These are phyloP conservation scores for Salix viminalis DNA, from an alignment of 345 rosid genomes.

Conservation along the genomic window DNA sequence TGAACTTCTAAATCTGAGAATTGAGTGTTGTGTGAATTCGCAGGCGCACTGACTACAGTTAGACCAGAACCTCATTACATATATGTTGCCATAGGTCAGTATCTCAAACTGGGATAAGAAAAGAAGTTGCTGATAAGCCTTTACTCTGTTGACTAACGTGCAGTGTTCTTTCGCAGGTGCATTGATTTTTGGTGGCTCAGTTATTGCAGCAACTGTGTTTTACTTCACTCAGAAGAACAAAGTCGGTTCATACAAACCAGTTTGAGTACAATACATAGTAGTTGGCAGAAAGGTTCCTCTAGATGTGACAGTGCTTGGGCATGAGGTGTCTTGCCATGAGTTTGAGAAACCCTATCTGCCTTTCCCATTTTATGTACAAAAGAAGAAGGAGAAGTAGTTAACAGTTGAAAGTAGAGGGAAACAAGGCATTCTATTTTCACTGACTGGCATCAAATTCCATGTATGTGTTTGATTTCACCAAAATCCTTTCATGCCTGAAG, in stretches of 20 bases:
- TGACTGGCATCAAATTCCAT: no score
- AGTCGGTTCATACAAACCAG: constrained; percentile 14
- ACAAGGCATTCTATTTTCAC: neutral
- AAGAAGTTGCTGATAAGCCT: neutral
- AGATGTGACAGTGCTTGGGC: no score
- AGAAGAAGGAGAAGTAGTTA: no score
- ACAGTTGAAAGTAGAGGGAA: neutral
- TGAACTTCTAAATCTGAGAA: no score
- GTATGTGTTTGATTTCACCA: neutral
- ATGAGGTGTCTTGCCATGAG: no score
- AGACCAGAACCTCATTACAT: constrained; percentile 2
- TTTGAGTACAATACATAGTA: neutral
- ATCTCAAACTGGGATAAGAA: neutral
- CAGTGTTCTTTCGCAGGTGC: constrained; percentile 10
- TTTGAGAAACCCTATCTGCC: no score
- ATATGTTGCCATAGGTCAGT: constrained; percentile 9
- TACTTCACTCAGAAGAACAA: constrained; percentile 9
- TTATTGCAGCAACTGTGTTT: constrained; percentile 1
- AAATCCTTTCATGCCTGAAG: neutral
- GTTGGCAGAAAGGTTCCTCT: no score
- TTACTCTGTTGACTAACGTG: neutral
- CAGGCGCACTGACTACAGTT: neutral
- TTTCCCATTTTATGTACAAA: no score
- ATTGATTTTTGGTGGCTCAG: constrained; percentile 2
- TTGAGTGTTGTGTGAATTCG: neutral